Evolutionary conservation across 2,329 filamentous ascomycete genomes (phyloP).

Genomic region (Aspergillus caelatus): DNA sequence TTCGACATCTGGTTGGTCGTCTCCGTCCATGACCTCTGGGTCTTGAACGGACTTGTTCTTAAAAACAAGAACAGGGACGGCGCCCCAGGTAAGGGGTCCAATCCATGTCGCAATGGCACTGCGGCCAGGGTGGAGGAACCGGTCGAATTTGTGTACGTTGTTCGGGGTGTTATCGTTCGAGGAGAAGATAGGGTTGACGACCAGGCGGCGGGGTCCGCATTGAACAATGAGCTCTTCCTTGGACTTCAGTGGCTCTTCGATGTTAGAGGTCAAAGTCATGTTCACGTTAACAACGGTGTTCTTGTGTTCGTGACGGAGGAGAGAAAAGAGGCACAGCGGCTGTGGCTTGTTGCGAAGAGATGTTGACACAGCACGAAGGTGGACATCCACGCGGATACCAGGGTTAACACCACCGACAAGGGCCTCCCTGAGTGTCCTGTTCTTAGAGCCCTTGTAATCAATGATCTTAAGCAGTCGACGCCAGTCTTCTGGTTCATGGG

Average conservation of each 20-base stretch:
- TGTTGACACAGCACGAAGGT: constrained; percentile 65
- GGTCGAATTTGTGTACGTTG: constrained; percentile 95
- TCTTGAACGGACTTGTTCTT: constrained; percentile 51
- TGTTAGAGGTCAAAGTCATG: constrained; percentile 79
- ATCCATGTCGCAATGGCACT: constrained; percentile 88
- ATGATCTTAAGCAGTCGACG: constrained; percentile 78
- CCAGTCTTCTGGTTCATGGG: constrained; percentile 90
- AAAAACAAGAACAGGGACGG: constrained; percentile 88
- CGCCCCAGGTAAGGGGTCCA: constrained; percentile 89
- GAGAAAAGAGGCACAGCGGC: constrained; percentile 78
- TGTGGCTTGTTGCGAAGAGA: constrained; percentile 54
- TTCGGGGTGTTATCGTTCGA: constrained; percentile 88
- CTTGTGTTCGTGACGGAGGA: constrained; percentile 94
- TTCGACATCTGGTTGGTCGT: constrained; percentile 46
- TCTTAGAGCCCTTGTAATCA: constrained; percentile 86
- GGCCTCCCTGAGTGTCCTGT: constrained; percentile 75
- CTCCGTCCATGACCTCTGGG: constrained; percentile 48
- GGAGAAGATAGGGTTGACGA: constrained; percentile 90
- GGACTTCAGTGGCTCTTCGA: constrained; percentile 75
- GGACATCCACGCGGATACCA: constrained; percentile 79
- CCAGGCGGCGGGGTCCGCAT: constrained; percentile 82
- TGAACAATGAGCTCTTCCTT: constrained; percentile 93
- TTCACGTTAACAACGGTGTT: constrained; percentile 86
- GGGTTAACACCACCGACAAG: constrained; percentile 83
- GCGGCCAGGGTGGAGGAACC: constrained; percentile 86